A percentile compares a stretch with the other conserved stretches of the same genome.
These are phyloP conservation scores for Amoeboradix gromovi DNA, from an alignment of 371 early-diverging fungal genomes.

Conservation along the genomic window DNA sequence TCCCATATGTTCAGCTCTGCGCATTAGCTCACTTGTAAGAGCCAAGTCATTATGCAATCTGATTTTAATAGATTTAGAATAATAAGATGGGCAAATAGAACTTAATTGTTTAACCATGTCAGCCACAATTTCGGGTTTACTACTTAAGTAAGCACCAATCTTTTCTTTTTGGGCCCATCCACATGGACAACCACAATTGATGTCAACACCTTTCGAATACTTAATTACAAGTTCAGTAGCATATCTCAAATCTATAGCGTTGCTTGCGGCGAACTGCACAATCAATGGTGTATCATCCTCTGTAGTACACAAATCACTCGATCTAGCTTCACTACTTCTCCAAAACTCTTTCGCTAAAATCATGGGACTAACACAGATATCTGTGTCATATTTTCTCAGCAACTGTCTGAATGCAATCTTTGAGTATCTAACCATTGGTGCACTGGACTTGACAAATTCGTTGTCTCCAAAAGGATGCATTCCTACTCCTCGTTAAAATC, in stretches of 20 bases:
- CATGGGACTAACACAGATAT: constrained; percentile 91
- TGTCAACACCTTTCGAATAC: constrained; percentile 19
- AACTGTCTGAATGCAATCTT: constrained; percentile 73
- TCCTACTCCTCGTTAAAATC: no score
- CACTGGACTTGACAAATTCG: constrained; percentile 39
- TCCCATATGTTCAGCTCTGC: constrained; percentile 37
- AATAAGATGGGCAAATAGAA: constrained; percentile 11
- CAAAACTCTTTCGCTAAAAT: constrained; percentile 76
- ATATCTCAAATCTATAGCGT: constrained; percentile 41
- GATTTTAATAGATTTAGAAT: constrained; percentile 35
- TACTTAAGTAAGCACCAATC: constrained; percentile 43
- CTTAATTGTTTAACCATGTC: constrained; percentile 47
- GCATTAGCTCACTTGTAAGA: constrained; percentile 41
- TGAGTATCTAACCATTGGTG: constrained; percentile 91
- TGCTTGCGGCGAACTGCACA: constrained; percentile 71
- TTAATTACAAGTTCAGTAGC: constrained; percentile 54
- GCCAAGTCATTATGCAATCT: constrained; percentile 34
- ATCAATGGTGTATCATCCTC: constrained; percentile 49
- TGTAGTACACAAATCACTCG: constrained; percentile 41
- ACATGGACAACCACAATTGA: constrained; percentile 68
- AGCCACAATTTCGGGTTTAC: constrained; percentile 39
- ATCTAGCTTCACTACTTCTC: constrained; percentile 41
- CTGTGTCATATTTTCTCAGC: constrained; percentile 55
- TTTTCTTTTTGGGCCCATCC: constrained; percentile 51
- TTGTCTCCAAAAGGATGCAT: constrained; percentile 16